phyloP scores from a whole-genome alignment of 2,329 filamentous ascomycete genomes.

The Calycina marina region DNA sequence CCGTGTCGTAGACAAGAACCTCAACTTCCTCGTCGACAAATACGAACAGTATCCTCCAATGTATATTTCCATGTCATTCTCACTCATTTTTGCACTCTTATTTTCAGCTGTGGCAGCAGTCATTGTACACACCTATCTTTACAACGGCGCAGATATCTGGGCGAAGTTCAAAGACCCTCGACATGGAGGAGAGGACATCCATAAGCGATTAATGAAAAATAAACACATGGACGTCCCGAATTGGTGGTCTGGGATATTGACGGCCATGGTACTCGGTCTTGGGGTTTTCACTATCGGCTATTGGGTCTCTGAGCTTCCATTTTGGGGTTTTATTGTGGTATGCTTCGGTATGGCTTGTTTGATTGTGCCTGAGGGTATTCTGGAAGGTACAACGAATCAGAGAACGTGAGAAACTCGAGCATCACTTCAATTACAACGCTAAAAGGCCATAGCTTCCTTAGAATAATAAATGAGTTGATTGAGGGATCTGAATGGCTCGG shows the following conservation, averaged over 20 bases:
- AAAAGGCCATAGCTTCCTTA: background rate
- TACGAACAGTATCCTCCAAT: conserved; percentile 60
- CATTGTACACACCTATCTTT: conserved; percentile 50
- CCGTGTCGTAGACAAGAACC: conserved; percentile 44
- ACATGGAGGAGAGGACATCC: conserved; percentile 15
- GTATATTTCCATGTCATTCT: conserved; percentile 59
- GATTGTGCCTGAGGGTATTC: conserved; percentile 1
- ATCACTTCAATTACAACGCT: background rate
- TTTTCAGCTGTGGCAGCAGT: conserved; percentile 59
- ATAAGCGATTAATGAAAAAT: conserved; percentile 37
- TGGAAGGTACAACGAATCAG: conserved; percentile 21
- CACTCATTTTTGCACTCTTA: conserved; percentile 53
- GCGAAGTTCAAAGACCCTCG: conserved; percentile 57
- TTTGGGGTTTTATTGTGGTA: conserved; percentile 18
- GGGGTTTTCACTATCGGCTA: conserved; percentile 7
- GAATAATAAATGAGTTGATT: conserved; percentile 1
- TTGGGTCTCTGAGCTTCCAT: conserved; percentile 7
- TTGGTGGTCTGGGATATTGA: conserved; percentile 40
- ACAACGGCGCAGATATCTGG: conserved; percentile 48
- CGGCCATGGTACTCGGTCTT: conserved; percentile 32
- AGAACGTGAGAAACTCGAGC: background rate
- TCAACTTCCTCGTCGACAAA: conserved; percentile 35
- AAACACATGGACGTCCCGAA: conserved; percentile 38
- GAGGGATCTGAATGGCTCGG: conserved; percentile 1
- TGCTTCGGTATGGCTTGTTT: conserved; percentile 20